Evolutionary conservation across 371 early-diverging fungal species (phyloP).

Genomic region (Mucor plumbeus): DNA sequence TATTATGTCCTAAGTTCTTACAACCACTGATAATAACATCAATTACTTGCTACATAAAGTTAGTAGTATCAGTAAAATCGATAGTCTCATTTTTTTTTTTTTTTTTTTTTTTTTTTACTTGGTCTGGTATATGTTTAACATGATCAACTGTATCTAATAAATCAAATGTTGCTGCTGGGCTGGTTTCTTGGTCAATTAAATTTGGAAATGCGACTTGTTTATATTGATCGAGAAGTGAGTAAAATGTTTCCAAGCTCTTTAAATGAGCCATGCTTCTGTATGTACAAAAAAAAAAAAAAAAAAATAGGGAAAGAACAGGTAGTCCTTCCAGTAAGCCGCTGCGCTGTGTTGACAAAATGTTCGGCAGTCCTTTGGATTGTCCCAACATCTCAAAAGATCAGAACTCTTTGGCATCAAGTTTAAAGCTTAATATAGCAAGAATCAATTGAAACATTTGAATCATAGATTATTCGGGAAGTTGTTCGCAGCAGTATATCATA

Average conservation of each 20-base stretch:
- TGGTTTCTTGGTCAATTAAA: not conserved
- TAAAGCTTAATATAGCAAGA: too few species aligned
- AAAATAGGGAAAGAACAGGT: too few species aligned
- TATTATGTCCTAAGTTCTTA: constrained; percentile 30
- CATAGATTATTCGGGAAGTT: too few species aligned
- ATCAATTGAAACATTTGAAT: too few species aligned
- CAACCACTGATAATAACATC: constrained; percentile 52
- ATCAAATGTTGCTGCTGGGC: constrained; percentile 6
- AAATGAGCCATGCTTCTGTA: not conserved
- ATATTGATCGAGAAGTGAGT: constrained; percentile 15
- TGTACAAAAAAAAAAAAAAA: not conserved
- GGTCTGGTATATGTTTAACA: constrained; percentile 24
- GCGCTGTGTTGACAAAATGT: not conserved
- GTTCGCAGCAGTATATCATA: too few species aligned
- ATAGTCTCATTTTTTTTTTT: too few species aligned
- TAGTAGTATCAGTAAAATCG: too few species aligned
- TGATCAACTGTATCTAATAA: constrained; percentile 15
- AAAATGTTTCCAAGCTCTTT: constrained; percentile 15
- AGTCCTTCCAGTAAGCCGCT: not conserved
- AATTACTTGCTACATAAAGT: constrained; percentile 38
- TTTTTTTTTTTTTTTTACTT: constrained; percentile 8
- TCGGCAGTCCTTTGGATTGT: not conserved
- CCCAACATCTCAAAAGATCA: not conserved
- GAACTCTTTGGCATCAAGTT: too few species aligned
- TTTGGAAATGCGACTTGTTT: constrained; percentile 10